Evolutionary conservation across 805 yeast species (phyloP), one percentile per base, ranked within the genome.

Genomic region (Spencermartinsiella europaea): DNA sequence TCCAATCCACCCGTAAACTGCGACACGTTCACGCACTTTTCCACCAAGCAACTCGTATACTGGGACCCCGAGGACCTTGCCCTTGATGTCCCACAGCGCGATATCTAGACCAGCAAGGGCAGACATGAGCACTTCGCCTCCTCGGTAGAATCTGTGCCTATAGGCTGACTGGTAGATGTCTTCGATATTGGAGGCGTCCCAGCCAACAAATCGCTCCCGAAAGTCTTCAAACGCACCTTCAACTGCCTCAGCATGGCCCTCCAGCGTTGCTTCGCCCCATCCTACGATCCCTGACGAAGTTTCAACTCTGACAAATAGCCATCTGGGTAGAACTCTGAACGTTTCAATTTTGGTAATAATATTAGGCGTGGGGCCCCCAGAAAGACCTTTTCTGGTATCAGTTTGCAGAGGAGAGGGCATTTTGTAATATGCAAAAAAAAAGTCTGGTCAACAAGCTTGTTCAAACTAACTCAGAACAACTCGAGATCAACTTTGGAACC

Each of bases 1-100:
- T 8, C 66, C 66, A 46, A 62, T 62, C 66, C 66, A 62, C 15
- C 62, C 62, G 40, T 62, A 62, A 16, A 62, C 66, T 10, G 46
- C 45, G 20, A 62, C 53, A 25, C 51, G 45, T 20, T 62, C 61
- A 36, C 66, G 54, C 5, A 62, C 63, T 41, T 51, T 56, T 17
- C 66, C 66, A 25, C 66, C 66, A 5, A 62, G 50, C 22, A 62
- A 52, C 42, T 60, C 58, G 41, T 46, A 62, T 21, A 62, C 54
- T 1, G 66, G 66, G 3, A 62, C 63, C 15, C 60, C 60, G n/a
- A 62, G 60, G 5, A 52, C 22, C 47, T 54, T 57, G 22, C 66
- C 66, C 49, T 62, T 62, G 44, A 62, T 51, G 44, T 62, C 66
- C 66, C 66, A 62, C 36, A 62, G 51, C 3, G 66, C 66, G 40